Conservation (phyloP, 805 yeast species). For the Wickerhamomyces chaumierensis region DNA sequence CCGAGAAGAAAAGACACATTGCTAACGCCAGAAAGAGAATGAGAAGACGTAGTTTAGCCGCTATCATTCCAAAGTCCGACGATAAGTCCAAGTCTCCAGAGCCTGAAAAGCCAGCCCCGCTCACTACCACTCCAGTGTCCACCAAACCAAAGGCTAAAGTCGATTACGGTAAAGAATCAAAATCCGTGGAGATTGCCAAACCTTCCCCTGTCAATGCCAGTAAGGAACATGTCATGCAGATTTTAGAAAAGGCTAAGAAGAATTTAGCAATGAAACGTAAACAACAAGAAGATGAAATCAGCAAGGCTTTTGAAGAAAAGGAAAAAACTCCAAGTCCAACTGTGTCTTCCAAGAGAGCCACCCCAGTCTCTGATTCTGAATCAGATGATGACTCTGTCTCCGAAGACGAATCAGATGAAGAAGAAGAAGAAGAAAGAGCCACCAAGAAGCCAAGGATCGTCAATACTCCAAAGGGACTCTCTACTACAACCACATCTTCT, state of each 20-base stretch:
- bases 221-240: conserved; percentile 3
- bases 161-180: neutral
- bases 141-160: neutral
- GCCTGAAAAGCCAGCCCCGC: neutral
- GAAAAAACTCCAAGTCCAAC: neutral
- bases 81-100: neutral
- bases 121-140: neutral
- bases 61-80: neutral
- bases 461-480: conserved; percentile 30
- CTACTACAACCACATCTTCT: conserved; percentile 5
- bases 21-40: neutral
- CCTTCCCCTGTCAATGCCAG: neutral
- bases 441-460: conserved; percentile 32
- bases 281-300: conserved; percentile 1
- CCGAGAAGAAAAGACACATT: neutral
- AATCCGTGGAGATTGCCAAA: conserved; percentile 7
- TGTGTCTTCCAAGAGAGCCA: neutral
- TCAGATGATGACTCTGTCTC: conserved; percentile 16
- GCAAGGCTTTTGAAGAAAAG: neutral
- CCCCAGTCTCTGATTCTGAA: conserved; percentile 20
- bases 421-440: conserved; percentile 19
- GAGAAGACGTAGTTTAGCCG: neutral
- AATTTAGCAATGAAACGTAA: conserved; percentile 6
- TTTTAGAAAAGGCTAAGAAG: conserved; percentile 8
- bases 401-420: conserved; percentile 11